Evolutionary conservation across 2,329 filamentous ascomycete genomes (phyloP), one percentile per base, ranked within the genome.

Genomic region (Bipolaris oryzae): DNA sequence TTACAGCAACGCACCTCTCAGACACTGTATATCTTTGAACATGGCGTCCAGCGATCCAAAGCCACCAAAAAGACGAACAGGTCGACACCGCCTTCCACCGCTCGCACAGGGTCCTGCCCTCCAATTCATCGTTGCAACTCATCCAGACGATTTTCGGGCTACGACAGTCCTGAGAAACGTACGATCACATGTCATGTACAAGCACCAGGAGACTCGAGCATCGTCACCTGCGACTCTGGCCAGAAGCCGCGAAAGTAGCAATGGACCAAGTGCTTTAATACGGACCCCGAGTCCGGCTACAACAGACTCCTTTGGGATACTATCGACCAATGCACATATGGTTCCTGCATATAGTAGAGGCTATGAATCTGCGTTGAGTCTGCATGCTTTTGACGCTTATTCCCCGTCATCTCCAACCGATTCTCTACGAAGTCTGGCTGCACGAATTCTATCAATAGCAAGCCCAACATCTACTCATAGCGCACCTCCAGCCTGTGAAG

Each of bases 101-200:
- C 70, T 75, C 3, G 65, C 69, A 33, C 71, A 66, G 21, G 71
- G 71, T 9, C 71, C 73, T 20, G 35, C 66, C 10, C 58, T 75
- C 7, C 71, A 73, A 25, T 74, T 74, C 39, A 71, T 75, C 18
- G 66, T 74, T 45, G 73, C 71, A 10, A 71, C 55, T 34, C 73
- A 74, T 50, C 73, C 73, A 11, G 70, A 74, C 45, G 61, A 74
- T 18, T 75, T 75, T 59, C 70, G 61, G 49, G 65, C 60, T 35
- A 67, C 64, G 3, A 41, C 63, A 15, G 74, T 68, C 9, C 73
- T 75, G 72, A 67, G 73, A 43, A 62, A 74, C 50, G 61, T 75
- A 41, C 69, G 73, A 5, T 75, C 73, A 13, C 73, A 75, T 50
- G 73, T 75, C 51, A 75, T 75, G 73, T 74, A 75, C 50, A 71